Evolutionary conservation across 371 early-diverging fungal species (phyloP), one percentile per base, ranked within the genome.

Genomic region (Syncephalastrum racemosum): DNA sequence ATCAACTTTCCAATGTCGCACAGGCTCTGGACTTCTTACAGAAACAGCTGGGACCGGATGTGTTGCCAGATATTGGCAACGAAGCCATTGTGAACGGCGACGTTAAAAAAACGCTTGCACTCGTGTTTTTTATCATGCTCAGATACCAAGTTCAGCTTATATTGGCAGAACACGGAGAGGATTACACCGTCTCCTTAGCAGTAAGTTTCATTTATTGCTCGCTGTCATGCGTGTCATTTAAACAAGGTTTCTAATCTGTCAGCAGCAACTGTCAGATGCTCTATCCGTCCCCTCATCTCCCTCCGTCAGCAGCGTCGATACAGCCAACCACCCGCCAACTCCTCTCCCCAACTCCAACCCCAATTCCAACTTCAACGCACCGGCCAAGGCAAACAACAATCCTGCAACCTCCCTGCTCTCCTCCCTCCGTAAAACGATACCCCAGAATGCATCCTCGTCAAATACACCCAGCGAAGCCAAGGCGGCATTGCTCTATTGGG

Each of bases 1-100:
- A 92, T 63, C 90, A 90, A 55, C 76, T 92, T 31, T 81, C 90
- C 20, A 95, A 93, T 66, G 87, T 92, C 46, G 77, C 86, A 58
- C 87, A 85, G 54, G 83, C 90, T 3, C 62, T 95, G 19, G 62
- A 72, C 7, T 91, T 85, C 64, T 60, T 95, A 40, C 81, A 85
- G 61, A 68, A 71, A 39, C 82, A 80, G 41, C 62, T 83, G 3
- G 86, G 85, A 41, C 76, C 84, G 4, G 83, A 83, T n/a, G 66
- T 77, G 15, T 68, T 93, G 54, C 74, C 85, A 6, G 86, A 91
- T 61, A 89, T 93, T 56, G 92, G 92, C 44, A 81, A 86, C 27
- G 89, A 86, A 51, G 92, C 91, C 61, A 90, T 95, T 60, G 89
- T 90, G 20, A 90, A 93, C 64, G 92, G 93, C 24, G 91, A 94